These are phyloP conservation scores for Prunus mongolica DNA, from an alignment of 306 rosid genomes.

Conservation along the genomic window DNA sequence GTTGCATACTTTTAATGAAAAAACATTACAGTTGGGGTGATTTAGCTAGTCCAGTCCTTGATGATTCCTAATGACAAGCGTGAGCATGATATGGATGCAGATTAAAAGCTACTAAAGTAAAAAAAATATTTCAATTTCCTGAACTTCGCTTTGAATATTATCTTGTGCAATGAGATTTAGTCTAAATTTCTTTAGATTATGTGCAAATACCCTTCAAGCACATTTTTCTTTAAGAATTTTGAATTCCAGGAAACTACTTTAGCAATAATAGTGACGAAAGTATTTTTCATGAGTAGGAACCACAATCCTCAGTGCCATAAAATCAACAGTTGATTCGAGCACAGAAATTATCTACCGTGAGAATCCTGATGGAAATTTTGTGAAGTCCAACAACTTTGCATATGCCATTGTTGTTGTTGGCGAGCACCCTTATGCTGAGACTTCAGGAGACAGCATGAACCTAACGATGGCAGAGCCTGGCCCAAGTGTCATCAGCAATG, in stretches of 20 bases:
- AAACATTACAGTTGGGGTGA: no score
- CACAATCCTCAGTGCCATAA: slow-evolving; percentile 66
- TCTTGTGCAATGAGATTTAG: neutral
- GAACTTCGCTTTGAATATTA: neutral
- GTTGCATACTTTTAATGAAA: neutral
- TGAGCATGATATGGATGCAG: no score
- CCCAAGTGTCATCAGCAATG: slow-evolving; percentile 55
- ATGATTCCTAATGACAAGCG: no score
- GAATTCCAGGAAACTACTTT: neutral
- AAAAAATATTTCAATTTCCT: neutral
- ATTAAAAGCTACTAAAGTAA: no score
- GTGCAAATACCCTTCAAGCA: neutral
- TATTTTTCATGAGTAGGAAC: slow-evolving; percentile 59
- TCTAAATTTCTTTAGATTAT: neutral
- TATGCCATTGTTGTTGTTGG: slow-evolving; percentile 87
- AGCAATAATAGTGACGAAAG: slow-evolving; percentile 18
- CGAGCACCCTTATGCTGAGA: slow-evolving; percentile 82
- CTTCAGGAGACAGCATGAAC: slow-evolving; percentile 61
- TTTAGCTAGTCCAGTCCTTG: no score
- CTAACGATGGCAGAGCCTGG: slow-evolving; percentile 76
- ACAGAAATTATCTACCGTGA: slow-evolving; percentile 59
- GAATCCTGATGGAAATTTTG: slow-evolving; percentile 63
- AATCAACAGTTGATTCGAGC: slow-evolving; percentile 60
- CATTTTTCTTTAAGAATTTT: neutral
- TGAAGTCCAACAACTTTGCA: slow-evolving; percentile 58